Base-by-base conservation (phyloP, 2,329 filamentous ascomycete species). In the Sporothrix brasiliensis region DNA sequence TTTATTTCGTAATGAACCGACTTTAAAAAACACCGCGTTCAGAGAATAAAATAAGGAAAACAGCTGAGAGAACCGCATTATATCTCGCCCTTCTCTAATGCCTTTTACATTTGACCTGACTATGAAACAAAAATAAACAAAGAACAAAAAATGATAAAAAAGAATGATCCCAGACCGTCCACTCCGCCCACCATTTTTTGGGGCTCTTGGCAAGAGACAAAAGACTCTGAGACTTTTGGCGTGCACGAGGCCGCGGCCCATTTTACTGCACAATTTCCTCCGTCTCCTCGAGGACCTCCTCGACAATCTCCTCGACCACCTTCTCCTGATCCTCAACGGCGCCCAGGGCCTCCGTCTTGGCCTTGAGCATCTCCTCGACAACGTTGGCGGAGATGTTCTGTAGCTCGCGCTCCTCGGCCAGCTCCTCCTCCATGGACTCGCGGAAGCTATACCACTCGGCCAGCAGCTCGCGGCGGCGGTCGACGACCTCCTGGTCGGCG, bases 401-500 rank as follows among this genome's bases (percentile, higher is more conserved):
- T 7, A 83, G 87, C 67, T 86, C 85, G 72, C 91, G 87, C 81
- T 97, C 93, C 76, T 92, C 90, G 72, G 82, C 80, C 65, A 94
- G 79, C 77, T 97, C 89, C 74, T 86, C 86, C 81, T 91, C 89
- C 75, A 93, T 87, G 72, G 86, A 84, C 77, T 88, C 88, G 78
- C 93, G 87, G 93, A 94, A 99, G 70, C 88, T 88, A 76, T 90
- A 80, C 95, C 95, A 99, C 82, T 98, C 94, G 75, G 91, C 88
- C 76, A 99, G 89, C 78, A 93, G 84, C 76, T 88, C 85, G 78
- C 94, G 89, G 75, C 95, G 89, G 75, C 89, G 89, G 81, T 98
- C 94, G 73, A 99, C 91, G 67, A 99, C 93, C 49, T 94, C 94
- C 77, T 94, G 89, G 83, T 98, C 95, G 76, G 94, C 95, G 70